Conservation (phyloP, 192 early-diverging fungal species). For the Piromyces finnis region DNA sequence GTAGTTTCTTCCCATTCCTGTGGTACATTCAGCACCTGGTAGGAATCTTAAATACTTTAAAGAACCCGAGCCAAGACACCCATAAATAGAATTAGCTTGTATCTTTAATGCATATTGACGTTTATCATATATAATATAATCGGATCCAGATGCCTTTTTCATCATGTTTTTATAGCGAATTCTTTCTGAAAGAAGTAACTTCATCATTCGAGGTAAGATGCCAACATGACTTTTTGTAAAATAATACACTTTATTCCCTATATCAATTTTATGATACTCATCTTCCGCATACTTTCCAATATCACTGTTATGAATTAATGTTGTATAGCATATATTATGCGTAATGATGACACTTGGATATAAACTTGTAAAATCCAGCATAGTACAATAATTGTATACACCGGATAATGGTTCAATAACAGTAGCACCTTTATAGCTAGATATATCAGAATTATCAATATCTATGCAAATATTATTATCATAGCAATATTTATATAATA, state of each 20-base stretch:
- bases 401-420: background rate
- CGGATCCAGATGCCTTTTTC: background rate
- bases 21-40: background rate
- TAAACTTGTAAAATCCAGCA: background rate
- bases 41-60: background rate
- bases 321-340: background rate
- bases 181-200: background rate
- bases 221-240: background rate
- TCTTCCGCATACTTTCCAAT: too few species aligned
- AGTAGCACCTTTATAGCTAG: background rate
- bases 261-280: background rate
- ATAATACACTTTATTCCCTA: background rate
- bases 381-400: background rate
- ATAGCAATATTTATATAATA: background rate
- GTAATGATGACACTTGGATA: background rate
- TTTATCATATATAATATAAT: background rate
- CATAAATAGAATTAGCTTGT: background rate
- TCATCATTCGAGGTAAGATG: background rate
- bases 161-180: background rate
- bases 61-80: background rate
- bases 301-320: background rate
- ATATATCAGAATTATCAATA: background rate
- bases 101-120: background rate
- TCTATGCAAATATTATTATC: background rate
- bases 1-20: background rate